Percentiles rank a stretch among this genome's conserved stretches.
These are phyloP conservation scores for Tillandsia leiboldiana DNA, from an alignment of 176 grass and related monocot species.

Conservation along the genomic window DNA sequence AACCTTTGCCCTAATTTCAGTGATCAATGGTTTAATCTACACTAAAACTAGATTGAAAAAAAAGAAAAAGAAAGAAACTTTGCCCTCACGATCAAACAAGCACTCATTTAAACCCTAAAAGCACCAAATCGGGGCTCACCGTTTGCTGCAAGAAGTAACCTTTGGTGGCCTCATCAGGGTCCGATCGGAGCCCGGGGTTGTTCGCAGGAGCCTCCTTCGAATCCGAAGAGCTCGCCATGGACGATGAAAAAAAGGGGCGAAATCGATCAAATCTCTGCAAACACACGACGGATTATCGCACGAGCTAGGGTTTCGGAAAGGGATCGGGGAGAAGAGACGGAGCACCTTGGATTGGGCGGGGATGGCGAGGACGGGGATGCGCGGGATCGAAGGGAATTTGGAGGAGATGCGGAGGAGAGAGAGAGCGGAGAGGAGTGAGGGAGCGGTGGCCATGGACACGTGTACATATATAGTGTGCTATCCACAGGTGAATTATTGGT, in stretches of 20 bases:
- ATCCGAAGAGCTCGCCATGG: conserved; percentile 52
- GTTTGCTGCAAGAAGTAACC: conserved; percentile 97
- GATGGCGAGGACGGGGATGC: conserved; percentile 6
- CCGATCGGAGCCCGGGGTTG: conserved; percentile 60
- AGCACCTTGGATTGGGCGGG: conserved; percentile 23
- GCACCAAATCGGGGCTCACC: conserved; percentile 15
- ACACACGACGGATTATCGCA: not conserved
- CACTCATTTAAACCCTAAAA: not conserved
- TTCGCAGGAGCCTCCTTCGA: conserved; percentile 59
- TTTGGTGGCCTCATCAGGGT: conserved; percentile 65
- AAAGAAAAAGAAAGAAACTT: not conserved
- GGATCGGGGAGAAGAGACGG: not conserved
- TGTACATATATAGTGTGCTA: too few species aligned
- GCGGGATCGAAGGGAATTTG: conserved; percentile 15
- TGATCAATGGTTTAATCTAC: too few species aligned
- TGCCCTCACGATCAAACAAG: too few species aligned
- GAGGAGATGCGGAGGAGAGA: conserved; percentile 19
- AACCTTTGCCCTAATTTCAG: too few species aligned
- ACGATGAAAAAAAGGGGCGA: conserved; percentile 21
- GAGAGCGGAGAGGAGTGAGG: conserved; percentile 13
- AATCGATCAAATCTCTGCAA: conserved; percentile 35
- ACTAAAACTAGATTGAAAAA: not conserved
- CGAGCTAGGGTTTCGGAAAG: not conserved
- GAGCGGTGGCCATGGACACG: conserved; percentile 33
- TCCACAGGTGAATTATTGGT: too few species aligned